These are phyloP conservation scores for Pterocarpus macrocarpus DNA, from an alignment of 306 rosid genomes.

Conservation along the genomic window DNA sequence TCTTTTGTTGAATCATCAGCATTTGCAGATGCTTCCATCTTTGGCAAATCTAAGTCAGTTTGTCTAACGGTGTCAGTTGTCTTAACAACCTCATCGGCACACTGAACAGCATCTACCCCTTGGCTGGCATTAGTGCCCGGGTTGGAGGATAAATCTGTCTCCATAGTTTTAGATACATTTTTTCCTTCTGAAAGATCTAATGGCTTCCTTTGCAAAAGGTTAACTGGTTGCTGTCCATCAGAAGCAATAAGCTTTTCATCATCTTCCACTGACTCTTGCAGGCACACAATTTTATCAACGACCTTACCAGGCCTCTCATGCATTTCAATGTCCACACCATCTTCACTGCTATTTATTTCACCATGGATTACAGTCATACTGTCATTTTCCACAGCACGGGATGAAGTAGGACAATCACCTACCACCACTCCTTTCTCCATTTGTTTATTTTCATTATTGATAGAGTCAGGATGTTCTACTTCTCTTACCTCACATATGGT, in stretches of 20 bases:
- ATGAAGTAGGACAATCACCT: constrained; percentile 48
- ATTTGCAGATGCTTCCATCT: constrained; percentile 55
- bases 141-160: constrained; percentile 45
- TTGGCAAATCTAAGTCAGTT: constrained; percentile 50
- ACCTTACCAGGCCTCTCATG: constrained; percentile 50
- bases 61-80: constrained; percentile 53
- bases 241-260: constrained; percentile 52
- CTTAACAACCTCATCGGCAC: constrained; percentile 56
- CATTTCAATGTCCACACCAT: constrained; percentile 46
- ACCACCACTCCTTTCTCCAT: constrained; percentile 49
- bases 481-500: constrained; percentile 64
- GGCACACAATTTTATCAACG: constrained; percentile 45
- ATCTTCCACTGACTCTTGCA: constrained; percentile 42
- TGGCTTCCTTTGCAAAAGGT: constrained; percentile 42
- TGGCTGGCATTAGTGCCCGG: constrained; percentile 49
- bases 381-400: constrained; percentile 51
- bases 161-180: constrained; percentile 44
- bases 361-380: constrained; percentile 35
- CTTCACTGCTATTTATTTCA: constrained; percentile 54
- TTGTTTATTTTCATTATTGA: constrained; percentile 51
- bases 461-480: constrained; percentile 51
- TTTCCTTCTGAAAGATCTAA: constrained; percentile 48
- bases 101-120: constrained; percentile 50
- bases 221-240: constrained; percentile 41
- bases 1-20: constrained; percentile 67